Base-by-base conservation (phyloP, 805 yeast species). In the Yamadazyma takamatsuzukensis region DNA sequence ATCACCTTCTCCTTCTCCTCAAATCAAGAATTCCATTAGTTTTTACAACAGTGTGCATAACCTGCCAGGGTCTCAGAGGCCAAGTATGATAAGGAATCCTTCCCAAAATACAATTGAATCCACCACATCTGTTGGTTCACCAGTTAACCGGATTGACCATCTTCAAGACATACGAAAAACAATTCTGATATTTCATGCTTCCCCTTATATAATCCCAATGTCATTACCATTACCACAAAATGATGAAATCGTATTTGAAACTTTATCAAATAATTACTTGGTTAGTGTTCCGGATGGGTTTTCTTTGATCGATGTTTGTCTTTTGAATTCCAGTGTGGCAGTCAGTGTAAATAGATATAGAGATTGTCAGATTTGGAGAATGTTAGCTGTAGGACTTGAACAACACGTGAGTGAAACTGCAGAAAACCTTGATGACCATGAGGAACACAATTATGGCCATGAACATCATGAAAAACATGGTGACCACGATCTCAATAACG, bases 291-390 rank as follows among this genome's bases (percentile, higher is more conserved):
- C 76, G 0, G 71, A 68, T 15, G 76, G 73, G 3, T 65, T 76
- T 47, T 59, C 64, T 17, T 57, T 78, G 11, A 49, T 64, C 10
- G 78, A 78, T 27, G 78, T 70, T 2, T 80, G 85, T 46, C 61
- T 69, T 15, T 57, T 67, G 44, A 83, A 83, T 48, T 72, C 85
- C 0, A 56, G 64, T 12, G 60, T 76, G 6, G 83, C 83, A 0
- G 70, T 70, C 0, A 61, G 67, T 28, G 81, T 68, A 1, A 64
- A 67, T 12, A 54, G 65, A 30, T 62, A 59, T 33, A 55, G 84
- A 37, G 83, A 78, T 34, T 64, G 79, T 33, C 84, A 78, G 47
- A 68, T 76, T 0, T 81, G 88, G 88, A 56, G 69, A 38, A 66
- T 78, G 3, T 54, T 80, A 4, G 72, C 73, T 10, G 72, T 71